These are phyloP conservation scores for Lentinula aciculospora DNA, from an alignment of 768 basidiomycete species.

Conservation along the genomic window DNA sequence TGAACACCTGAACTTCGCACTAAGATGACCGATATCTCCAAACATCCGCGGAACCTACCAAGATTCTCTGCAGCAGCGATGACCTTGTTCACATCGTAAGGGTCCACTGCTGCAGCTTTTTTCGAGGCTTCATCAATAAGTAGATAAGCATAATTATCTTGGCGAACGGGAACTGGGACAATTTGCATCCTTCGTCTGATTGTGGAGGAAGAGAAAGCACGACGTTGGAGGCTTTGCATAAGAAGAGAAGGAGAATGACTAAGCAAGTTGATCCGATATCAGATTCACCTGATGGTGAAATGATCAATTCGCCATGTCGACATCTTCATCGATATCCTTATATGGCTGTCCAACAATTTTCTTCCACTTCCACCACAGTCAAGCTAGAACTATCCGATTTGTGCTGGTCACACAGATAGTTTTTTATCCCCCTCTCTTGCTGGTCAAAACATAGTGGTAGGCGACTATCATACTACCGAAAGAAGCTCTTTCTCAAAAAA, in stretches of 20 bases:
- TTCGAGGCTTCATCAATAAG: constrained; percentile 64
- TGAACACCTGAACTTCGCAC: constrained; percentile 31
- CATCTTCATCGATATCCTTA: background rate
- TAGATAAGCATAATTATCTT: constrained; percentile 85
- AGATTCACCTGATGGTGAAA: background rate
- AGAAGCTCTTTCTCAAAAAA: background rate
- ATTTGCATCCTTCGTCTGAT: constrained; percentile 52
- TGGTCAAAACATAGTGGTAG: background rate
- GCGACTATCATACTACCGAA: background rate
- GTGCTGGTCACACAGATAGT: constrained; percentile 15
- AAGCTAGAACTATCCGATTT: background rate
- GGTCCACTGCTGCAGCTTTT: constrained; percentile 76
- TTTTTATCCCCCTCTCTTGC: constrained; percentile 1
- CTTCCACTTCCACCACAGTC: background rate
- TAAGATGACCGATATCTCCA: background rate
- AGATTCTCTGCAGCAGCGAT: constrained; percentile 52
- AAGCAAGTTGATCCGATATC: background rate
- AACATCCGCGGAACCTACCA: constrained; percentile 17
- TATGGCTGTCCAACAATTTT: background rate
- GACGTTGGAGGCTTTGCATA: constrained; percentile 5
- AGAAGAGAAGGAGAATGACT: background rate
- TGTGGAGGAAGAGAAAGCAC: constrained; percentile 15
- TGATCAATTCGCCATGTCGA: background rate
- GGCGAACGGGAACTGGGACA: constrained; percentile 70
- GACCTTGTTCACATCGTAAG: constrained; percentile 72